phyloP scores from a whole-genome alignment of 805 yeast species.

The Saturnispora dispora region DNA sequence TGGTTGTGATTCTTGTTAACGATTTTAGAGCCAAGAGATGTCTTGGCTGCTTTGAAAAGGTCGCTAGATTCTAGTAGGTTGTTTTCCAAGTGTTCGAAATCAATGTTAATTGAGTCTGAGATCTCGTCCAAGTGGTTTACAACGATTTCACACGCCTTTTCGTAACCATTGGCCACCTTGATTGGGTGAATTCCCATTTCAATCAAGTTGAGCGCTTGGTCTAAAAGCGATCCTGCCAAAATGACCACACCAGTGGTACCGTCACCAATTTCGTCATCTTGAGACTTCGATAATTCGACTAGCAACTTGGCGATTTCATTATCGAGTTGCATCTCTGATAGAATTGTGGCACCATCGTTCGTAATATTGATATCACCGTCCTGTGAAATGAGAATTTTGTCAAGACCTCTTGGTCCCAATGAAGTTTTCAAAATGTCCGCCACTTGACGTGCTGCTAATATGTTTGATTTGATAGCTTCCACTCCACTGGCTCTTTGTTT shows the following conservation, averaged over 20 bases:
- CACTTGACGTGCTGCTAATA: constrained; percentile 89
- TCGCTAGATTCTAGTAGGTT: constrained; percentile 35
- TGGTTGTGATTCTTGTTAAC: constrained; percentile 89
- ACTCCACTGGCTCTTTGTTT: constrained; percentile 58
- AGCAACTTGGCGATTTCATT: constrained; percentile 92
- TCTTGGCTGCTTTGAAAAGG: constrained; percentile 83
- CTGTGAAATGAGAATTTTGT: constrained; percentile 87
- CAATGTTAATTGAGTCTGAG: constrained; percentile 32
- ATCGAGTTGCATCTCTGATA: constrained; percentile 91
- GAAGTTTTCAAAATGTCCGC: constrained; percentile 88
- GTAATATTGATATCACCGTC: constrained; percentile 98
- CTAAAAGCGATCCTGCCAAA: constrained; percentile 85
- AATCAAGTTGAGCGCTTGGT: constrained; percentile 88
- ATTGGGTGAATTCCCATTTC: constrained; percentile 98
- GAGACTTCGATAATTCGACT: constrained; percentile 89
- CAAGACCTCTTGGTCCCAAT: constrained; percentile 97
- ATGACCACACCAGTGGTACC: constrained; percentile 99
- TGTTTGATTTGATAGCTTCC: constrained; percentile 81
- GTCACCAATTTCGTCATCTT: constrained; percentile 97
- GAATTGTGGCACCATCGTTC: constrained; percentile 96
- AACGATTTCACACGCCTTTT: constrained; percentile 92
- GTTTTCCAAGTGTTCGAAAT: constrained; percentile 23
- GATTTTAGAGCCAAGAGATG: constrained; percentile 90
- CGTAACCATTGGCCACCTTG: constrained; percentile 93
- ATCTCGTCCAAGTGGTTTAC: constrained; percentile 62